Conservation (phyloP, 805 yeast species). For the Lachancea cidri region DNA sequence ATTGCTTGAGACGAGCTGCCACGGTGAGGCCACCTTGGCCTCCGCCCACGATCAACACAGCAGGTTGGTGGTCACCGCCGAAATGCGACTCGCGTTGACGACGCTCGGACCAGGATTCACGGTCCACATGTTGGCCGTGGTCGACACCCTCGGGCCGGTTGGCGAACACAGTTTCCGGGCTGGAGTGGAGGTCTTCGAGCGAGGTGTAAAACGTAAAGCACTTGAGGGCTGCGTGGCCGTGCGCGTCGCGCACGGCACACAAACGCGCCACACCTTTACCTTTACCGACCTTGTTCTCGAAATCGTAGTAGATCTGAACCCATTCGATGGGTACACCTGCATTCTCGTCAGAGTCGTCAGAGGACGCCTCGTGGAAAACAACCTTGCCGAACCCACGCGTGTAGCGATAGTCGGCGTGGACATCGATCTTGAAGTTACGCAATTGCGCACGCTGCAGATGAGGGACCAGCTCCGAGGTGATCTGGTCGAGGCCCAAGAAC, state of each 20-base stretch:
- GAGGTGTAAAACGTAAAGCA: conserved; percentile 33
- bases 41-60: conserved; percentile 43
- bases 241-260: conserved; percentile 27
- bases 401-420: conserved; percentile 25
- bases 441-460: conserved; percentile 20
- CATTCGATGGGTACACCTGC: conserved; percentile 31
- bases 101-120: conserved; percentile 38
- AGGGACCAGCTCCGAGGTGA: conserved; percentile 17
- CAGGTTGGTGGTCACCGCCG: conserved; percentile 35
- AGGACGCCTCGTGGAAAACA: conserved; percentile 26
- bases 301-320: conserved; percentile 32
- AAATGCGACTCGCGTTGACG: conserved; percentile 29
- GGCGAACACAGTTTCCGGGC: conserved; percentile 32
- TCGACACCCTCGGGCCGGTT: conserved; percentile 35
- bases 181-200: conserved; percentile 31
- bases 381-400: conserved; percentile 30
- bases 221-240: conserved; percentile 24
- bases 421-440: conserved; percentile 29
- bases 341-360: conserved; percentile 1
- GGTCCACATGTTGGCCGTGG: conserved; percentile 37
- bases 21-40: conserved; percentile 42
- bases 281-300: conserved; percentile 30
- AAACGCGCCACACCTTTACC: conserved; percentile 34
- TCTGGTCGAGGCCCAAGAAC: conserved; percentile 29
- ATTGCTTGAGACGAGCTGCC: conserved; percentile 39